Conservation (phyloP, 805 yeast species). For the Jamesozyma piceae region DNA sequence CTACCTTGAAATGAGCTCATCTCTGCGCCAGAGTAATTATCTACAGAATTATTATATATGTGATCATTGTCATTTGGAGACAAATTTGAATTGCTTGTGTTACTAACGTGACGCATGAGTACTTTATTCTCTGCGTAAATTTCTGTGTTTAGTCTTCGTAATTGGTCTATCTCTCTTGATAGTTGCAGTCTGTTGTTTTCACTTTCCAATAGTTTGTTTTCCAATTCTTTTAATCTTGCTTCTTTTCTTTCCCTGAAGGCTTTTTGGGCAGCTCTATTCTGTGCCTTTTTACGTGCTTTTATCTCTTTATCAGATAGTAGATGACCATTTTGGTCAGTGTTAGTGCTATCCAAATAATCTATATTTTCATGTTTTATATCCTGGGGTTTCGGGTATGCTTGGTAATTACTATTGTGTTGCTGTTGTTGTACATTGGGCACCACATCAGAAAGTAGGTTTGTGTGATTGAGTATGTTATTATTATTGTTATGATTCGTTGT, state of each 20-base stretch:
- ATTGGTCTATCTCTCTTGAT: constrained; percentile 38
- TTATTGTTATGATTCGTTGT: no score
- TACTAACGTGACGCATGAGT: constrained; percentile 23
- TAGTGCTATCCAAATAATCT: no score
- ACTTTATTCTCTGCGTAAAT: constrained; percentile 60
- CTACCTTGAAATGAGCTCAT: not conserved
- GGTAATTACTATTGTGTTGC: no score
- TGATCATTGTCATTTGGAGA: not conserved
- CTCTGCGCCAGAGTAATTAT: not conserved
- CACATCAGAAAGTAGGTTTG: no score
- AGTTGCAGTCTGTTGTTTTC: constrained; percentile 46
- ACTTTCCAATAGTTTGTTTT: constrained; percentile 45
- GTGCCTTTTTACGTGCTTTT: constrained; percentile 57
- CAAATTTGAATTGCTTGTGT: not conserved
- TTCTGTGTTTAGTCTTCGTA: constrained; percentile 46
- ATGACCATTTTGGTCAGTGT: no score
- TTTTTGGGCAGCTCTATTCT: constrained; percentile 77
- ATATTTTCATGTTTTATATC: no score
- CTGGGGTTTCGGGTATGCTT: no score
- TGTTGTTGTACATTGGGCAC: no score
- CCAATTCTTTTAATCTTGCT: constrained; percentile 57
- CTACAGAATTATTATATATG: not conserved
- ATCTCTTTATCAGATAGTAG: constrained; percentile 33
- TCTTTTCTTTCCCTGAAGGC: constrained; percentile 80
- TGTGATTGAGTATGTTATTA: no score